Base-by-base conservation (phyloP, 1,139 yeast genomes). In the Scheffersomyces stambukii region DNA sequence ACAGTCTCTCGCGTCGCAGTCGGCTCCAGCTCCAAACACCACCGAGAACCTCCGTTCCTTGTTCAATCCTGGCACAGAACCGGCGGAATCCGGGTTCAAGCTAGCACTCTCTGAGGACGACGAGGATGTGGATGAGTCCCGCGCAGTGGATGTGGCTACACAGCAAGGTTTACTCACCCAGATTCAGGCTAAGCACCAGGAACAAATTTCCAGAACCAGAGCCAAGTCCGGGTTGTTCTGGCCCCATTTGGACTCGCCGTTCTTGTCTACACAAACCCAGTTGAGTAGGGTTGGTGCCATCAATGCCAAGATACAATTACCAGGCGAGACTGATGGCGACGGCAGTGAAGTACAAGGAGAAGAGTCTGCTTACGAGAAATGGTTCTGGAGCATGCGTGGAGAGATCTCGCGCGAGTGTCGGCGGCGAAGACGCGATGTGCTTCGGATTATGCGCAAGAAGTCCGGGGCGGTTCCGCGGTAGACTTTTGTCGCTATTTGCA, bases 301-400 rank as follows among this genome's bases (percentile, higher is more conserved):
- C 5, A 48, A 44, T 10, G 57, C 53, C 24, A 40, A 37, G 9
- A 37, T 58, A 15, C 44, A 40, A 22, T 50, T 67, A 24, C 72
- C 72, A 1, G 71, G 69, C 4, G 67, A 62, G 33, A 45, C 37
- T 7, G 54, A 45, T 8, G 29, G 21, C n/a, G 17, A 16, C 16
- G 35, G 31, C 12, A 42, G 47, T 8, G 59, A 64, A 6, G 59
- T 57, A 2, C 70, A 65, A 12, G 64, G 54, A 2, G 60, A 50
- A 10, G 70, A 76, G 32, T 57, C 64, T 2, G 57, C 66, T 2
- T 89, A 91, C 75, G 88, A 81, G 32, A 64, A 71, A 32, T 78
- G 83, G 72, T 89, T 89, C 54, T 85, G 86, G 81, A 80, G 76
- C 25, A 75, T 76, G 52, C 74, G 97, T 55, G 91, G 93, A 25